A percentile compares a stretch with the other conserved stretches of the same genome.
phyloP scores from a whole-genome alignment of 2,329 filamentous ascomycete genomes.

The Apiospora pterosperma region DNA sequence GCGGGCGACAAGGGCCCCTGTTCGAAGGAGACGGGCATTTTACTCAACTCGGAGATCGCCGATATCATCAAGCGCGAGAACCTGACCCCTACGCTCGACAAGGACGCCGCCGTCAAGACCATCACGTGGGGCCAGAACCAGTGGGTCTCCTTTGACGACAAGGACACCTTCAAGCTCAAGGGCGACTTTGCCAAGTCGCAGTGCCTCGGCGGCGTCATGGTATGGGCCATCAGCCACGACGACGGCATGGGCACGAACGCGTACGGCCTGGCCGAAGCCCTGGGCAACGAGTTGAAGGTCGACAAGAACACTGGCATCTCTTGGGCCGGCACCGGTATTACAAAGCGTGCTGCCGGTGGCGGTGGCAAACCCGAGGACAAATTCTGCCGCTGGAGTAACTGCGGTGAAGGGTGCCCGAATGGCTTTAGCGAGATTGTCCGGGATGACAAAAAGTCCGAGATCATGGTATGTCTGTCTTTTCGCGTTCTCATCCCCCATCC shows the following conservation, averaged over 20 bases:
- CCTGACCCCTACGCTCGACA: constrained; percentile 11
- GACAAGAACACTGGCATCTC: background rate
- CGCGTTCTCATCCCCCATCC: background rate
- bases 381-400: background rate
- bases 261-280: background rate
- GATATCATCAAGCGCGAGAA: background rate
- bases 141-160: constrained; percentile 31
- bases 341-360: background rate
- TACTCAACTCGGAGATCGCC: background rate
- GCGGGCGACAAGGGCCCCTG: background rate
- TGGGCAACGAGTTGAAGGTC: background rate
- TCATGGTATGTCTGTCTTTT: background rate
- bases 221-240: constrained; percentile 1
- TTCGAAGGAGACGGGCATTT: background rate
- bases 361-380: background rate
- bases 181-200: constrained; percentile 18
- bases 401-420: background rate
- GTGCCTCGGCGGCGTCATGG: constrained; percentile 22
- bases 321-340: background rate
- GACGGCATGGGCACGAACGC: background rate
- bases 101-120: constrained; percentile 23
- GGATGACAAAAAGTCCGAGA: background rate
- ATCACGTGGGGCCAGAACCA: constrained; percentile 23
- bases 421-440: background rate
- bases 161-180: constrained; percentile 23